A percentile compares a stretch with the other conserved stretches of the same genome.
phyloP scores from a whole-genome alignment of 2,329 filamentous ascomycete genomes.

The Spiromastix sp. region DNA sequence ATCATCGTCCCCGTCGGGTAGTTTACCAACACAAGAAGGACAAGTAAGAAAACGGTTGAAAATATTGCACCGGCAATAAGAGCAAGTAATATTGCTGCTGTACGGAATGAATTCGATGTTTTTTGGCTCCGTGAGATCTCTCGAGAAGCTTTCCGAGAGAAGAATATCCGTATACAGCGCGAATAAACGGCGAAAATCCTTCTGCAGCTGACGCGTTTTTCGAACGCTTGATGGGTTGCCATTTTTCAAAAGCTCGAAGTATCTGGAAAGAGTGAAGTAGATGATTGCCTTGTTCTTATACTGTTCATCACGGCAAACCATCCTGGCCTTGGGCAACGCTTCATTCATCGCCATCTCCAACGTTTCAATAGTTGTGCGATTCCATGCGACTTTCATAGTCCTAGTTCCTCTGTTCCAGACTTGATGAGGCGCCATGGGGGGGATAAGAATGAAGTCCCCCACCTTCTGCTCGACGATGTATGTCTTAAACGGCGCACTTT shows the following conservation, averaged over 20 bases:
- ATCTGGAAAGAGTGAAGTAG: constrained; percentile 77
- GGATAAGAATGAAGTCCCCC: constrained; percentile 89
- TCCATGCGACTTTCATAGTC: constrained; percentile 98
- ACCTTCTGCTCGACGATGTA: constrained; percentile 85
- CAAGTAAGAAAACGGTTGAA: constrained; percentile 96
- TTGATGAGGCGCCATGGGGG: constrained; percentile 87
- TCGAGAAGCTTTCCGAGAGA: constrained; percentile 75
- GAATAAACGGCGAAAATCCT: constrained; percentile 76
- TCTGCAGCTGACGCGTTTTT: constrained; percentile 59
- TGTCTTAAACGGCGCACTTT: constrained; percentile 82
- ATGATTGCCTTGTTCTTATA: constrained; percentile 98
- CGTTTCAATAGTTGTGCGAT: constrained; percentile 85
- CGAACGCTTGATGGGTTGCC: constrained; percentile 43
- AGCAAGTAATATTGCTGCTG: constrained; percentile 87
- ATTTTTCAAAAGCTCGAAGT: constrained; percentile 50
- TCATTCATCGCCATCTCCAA: constrained; percentile 77
- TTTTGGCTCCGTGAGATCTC: constrained; percentile 50
- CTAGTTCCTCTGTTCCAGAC: constrained; percentile 96
- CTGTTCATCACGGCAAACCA: constrained; percentile 94
- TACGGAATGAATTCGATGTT: constrained; percentile 67
- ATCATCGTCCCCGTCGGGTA: constrained; percentile 62
- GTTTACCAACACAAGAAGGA: constrained; percentile 62
- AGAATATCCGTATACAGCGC: constrained; percentile 67
- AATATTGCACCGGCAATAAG: constrained; percentile 91
- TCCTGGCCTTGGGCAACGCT: constrained; percentile 74